These are phyloP conservation scores for Omphalotus olearius DNA, from an alignment of 1,284 basidiomycete species.

Conservation along the genomic window DNA sequence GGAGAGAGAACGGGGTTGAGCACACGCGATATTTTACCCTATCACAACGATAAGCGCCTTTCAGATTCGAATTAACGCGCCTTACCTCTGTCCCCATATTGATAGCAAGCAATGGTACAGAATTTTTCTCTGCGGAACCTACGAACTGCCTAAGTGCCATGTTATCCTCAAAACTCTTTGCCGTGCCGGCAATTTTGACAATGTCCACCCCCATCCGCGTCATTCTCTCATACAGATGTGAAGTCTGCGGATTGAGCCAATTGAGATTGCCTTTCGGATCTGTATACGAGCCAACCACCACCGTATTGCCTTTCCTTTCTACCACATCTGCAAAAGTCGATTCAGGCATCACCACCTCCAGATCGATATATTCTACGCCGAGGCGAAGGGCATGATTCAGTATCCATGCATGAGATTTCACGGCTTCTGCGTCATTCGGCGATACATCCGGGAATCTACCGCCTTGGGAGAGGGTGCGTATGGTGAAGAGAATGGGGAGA, in stretches of 20 bases:
- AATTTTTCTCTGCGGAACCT: conserved; percentile 28
- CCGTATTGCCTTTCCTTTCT: too few relatives aligned
- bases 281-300: too few relatives aligned
- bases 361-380: conserved; percentile 91
- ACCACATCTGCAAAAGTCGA: conserved; percentile 59
- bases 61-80: background rate
- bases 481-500: conserved; percentile 90
- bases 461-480: conserved; percentile 85
- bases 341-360: conserved; percentile 80
- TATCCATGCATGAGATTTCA: conserved; percentile 67
- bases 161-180: conserved; percentile 76
- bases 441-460: conserved; percentile 86
- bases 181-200: conserved; percentile 89
- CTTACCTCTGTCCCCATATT: conserved; percentile 69
- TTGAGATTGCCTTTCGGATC: too few relatives aligned
- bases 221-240: too few relatives aligned
- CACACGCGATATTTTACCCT: conserved; percentile 86
- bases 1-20: conserved; percentile 86
- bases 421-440: conserved; percentile 32
- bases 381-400: conserved; percentile 77
- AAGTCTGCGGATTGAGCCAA: too few relatives aligned
- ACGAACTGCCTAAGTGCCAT: conserved; percentile 76
- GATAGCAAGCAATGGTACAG: conserved; percentile 73
- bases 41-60: background rate
- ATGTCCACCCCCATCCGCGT: conserved; percentile 70